These are phyloP conservation scores for Alternaria tenuissima DNA, from an alignment of 2,329 filamentous ascomycete species.

Conservation along the genomic window DNA sequence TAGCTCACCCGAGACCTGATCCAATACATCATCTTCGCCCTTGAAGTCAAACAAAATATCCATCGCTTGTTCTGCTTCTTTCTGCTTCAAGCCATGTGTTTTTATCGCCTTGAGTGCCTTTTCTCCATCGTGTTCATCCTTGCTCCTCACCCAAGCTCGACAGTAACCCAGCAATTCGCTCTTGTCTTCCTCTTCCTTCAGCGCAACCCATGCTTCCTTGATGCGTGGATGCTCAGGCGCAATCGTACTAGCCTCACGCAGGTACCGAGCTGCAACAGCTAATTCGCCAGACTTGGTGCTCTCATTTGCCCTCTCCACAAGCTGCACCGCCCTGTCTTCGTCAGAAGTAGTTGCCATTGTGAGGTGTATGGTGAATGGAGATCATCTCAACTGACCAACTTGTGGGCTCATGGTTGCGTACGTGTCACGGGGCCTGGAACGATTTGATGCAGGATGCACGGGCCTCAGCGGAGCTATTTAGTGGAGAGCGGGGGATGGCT, in stretches of 20 bases:
- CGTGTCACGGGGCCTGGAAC: constrained; percentile 27
- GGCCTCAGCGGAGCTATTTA: constrained; percentile 20
- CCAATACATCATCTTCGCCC: constrained; percentile 53
- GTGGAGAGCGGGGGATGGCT: constrained; percentile 15
- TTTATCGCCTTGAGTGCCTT: constrained; percentile 45
- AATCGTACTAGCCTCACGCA: constrained; percentile 56
- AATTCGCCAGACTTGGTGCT: constrained; percentile 45
- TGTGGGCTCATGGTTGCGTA: constrained; percentile 22
- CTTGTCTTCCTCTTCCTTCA: constrained; percentile 51
- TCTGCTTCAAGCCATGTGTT: constrained; percentile 42
- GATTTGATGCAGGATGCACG: constrained; percentile 25
- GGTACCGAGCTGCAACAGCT: constrained; percentile 50
- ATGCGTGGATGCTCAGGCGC: constrained; percentile 53
- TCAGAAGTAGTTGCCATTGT: constrained; percentile 41
- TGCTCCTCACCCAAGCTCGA: constrained; percentile 45
- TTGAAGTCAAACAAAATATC: constrained; percentile 53
- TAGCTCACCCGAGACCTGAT: constrained; percentile 51
- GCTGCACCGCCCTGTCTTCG: constrained; percentile 41
- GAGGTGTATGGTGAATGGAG: constrained; percentile 16
- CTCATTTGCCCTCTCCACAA: constrained; percentile 40
- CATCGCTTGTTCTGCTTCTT: constrained; percentile 53
- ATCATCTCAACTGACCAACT: constrained; percentile 26
- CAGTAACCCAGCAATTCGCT: constrained; percentile 46
- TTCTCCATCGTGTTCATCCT: constrained; percentile 52
- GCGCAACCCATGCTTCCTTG: constrained; percentile 51